Percentiles rank a stretch among this genome's conserved stretches.
These are phyloP conservation scores for Arabidopsis lyrata DNA, from an alignment of 441 rosid genomes.

Conservation along the genomic window DNA sequence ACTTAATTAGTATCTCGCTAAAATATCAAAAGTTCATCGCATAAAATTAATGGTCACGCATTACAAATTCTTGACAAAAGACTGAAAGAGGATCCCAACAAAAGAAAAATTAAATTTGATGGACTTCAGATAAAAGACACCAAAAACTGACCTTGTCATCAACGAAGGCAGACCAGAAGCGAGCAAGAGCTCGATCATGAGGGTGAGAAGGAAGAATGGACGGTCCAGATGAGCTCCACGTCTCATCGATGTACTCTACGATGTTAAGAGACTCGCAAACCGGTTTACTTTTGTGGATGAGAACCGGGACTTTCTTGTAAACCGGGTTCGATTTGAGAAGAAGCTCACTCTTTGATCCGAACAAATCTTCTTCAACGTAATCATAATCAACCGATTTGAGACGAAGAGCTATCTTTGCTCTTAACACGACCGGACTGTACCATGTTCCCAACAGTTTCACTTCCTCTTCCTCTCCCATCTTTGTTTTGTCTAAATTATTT, in stretches of 20 bases:
- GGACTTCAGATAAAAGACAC: too few relatives aligned
- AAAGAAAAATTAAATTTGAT: too few relatives aligned
- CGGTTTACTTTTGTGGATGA: conserved; percentile 59
- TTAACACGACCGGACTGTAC: conserved; percentile 69
- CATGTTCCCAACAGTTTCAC: conserved; percentile 71
- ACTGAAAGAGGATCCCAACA: too few relatives aligned
- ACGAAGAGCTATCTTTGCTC: conserved; percentile 69
- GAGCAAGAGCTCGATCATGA: conserved; percentile 58
- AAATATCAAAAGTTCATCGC: not conserved
- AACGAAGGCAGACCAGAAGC: conserved; percentile 67
- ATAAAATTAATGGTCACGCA: not conserved
- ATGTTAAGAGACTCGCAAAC: conserved; percentile 69
- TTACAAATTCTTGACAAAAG: not conserved
- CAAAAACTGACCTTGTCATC: conserved; percentile 25
- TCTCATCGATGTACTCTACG: conserved; percentile 69
- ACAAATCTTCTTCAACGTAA: conserved; percentile 53
- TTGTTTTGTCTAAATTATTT: not conserved
- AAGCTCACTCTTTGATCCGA: conserved; percentile 39
- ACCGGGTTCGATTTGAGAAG: conserved; percentile 78
- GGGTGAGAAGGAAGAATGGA: conserved; percentile 69
- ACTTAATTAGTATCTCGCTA: not conserved
- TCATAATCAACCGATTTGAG: conserved; percentile 64
- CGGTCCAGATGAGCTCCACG: conserved; percentile 58
- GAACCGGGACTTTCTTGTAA: conserved; percentile 79
- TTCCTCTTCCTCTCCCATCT: conserved; percentile 48